Conservation (phyloP, 345 rosid genomes). For the Psidium friedrichsthalianum region DNA sequence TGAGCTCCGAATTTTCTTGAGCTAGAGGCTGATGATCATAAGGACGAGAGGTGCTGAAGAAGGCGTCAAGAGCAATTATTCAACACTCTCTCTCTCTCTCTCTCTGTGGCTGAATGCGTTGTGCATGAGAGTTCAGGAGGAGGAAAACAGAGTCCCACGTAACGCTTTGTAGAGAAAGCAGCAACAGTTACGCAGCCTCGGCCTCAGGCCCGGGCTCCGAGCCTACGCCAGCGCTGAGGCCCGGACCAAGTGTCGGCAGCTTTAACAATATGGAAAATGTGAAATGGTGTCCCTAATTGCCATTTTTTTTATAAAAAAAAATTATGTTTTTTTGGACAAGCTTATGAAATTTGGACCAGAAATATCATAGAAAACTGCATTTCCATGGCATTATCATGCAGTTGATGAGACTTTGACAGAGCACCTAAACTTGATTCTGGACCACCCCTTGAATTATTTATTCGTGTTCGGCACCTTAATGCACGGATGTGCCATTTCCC, state of each 20-base stretch:
- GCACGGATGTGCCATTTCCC: not conserved
- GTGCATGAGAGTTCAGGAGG: not conserved
- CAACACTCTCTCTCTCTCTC: not conserved
- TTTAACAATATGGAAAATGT: not conserved
- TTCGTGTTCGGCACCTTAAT: not conserved
- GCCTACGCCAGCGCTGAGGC: not conserved
- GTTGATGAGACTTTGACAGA: not conserved
- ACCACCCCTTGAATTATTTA: not conserved
- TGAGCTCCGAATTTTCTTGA: not conserved
- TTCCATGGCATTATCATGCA: not conserved
- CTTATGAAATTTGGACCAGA: not conserved
- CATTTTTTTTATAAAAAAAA: not conserved
- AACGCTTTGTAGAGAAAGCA: slow-evolving; percentile 1
- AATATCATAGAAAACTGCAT: not conserved
- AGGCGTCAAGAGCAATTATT: not conserved
- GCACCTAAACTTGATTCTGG: slow-evolving; percentile 1
- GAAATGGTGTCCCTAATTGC: not conserved
- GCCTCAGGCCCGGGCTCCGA: slow-evolving; percentile 2
- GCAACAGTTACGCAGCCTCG: not conserved
- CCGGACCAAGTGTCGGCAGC: slow-evolving; percentile 6
- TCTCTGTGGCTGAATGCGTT: not conserved
- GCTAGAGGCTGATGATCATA: not conserved
- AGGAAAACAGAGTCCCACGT: not conserved
- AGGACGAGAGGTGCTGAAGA: not conserved
- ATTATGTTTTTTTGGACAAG: not conserved